Conservation (phyloP, 2,329 filamentous ascomycete species). For the Sporothrix dimorphospora region DNA sequence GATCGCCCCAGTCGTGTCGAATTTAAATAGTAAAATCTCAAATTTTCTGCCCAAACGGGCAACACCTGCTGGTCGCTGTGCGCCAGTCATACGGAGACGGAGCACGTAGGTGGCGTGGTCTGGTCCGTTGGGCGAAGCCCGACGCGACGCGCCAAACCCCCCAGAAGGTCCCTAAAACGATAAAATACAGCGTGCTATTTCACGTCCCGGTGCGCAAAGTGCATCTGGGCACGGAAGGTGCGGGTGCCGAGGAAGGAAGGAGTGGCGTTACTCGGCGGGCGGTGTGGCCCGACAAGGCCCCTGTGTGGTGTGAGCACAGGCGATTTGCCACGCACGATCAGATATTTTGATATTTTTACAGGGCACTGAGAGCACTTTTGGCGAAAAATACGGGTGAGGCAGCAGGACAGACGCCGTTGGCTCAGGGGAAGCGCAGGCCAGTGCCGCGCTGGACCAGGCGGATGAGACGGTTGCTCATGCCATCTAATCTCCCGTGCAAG, state of each 20-base stretch:
- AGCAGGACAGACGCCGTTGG: neutral
- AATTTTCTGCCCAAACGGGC: slow-evolving; percentile 20
- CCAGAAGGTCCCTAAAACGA: neutral
- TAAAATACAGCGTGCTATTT: neutral
- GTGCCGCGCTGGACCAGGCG: neutral
- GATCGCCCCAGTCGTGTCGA: slow-evolving; percentile 5
- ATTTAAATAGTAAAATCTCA: neutral
- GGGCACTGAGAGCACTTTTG: neutral
- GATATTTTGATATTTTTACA: neutral
- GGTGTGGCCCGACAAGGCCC: slow-evolving; percentile 18
- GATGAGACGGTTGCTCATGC: neutral
- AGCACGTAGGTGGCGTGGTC: slow-evolving; percentile 3
- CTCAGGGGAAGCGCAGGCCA: slow-evolving; percentile 1
- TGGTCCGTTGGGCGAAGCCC: neutral
- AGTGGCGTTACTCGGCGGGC: slow-evolving; percentile 12
- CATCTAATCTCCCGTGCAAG: slow-evolving; percentile 22
- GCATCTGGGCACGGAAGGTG: neutral
- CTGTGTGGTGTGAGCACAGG: neutral
- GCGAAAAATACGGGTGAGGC: neutral
- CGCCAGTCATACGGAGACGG: slow-evolving; percentile 13
- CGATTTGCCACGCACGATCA: neutral
- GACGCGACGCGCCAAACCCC: slow-evolving; percentile 5
- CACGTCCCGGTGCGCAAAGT: neutral
- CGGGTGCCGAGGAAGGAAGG: slow-evolving; percentile 10
- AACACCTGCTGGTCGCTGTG: neutral